Evolutionary conservation across 1,284 basidiomycete genomes (phyloP).

Genomic region (Binderoboletus segoi): DNA sequence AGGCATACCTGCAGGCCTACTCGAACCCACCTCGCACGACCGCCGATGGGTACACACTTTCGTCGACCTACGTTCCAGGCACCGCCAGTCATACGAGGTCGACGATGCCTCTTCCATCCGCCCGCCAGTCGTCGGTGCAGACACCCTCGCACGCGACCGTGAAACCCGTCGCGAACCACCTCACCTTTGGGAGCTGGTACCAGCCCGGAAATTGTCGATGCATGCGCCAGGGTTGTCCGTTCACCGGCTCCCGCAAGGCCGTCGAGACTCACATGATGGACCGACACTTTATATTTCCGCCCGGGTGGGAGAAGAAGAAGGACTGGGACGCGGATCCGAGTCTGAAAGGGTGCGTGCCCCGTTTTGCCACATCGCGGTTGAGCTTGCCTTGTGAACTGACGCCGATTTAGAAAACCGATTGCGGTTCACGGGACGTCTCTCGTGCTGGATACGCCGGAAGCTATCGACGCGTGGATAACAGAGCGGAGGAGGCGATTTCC

Average conservation of each 20-base stretch:
- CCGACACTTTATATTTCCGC: constrained; percentile 82
- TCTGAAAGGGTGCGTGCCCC: constrained; percentile 59
- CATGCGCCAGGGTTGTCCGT: constrained; percentile 68
- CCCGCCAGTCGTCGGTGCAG: constrained; percentile 5
- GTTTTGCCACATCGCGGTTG: not conserved
- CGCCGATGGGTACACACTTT: constrained; percentile 57
- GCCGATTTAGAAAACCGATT: constrained; percentile 57
- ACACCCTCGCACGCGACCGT: constrained; percentile 2
- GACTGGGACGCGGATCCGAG: constrained; percentile 79
- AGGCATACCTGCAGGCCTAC: constrained; percentile 52
- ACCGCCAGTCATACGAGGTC: constrained; percentile 7
- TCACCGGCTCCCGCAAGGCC: constrained; percentile 72
- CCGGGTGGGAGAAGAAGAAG: constrained; percentile 70
- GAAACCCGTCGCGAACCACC: constrained; percentile 21
- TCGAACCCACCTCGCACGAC: constrained; percentile 40
- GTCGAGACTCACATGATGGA: constrained; percentile 90
- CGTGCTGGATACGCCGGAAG: constrained; percentile 78
- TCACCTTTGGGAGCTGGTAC: constrained; percentile 51
- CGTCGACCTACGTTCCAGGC: constrained; percentile 48
- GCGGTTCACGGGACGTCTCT: constrained; percentile 83
- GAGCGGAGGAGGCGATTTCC: constrained; percentile 89
- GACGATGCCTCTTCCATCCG: not conserved
- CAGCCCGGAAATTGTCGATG: constrained; percentile 65
- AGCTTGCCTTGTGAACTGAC: not conserved
- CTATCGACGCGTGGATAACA: constrained; percentile 81